Evolutionary conservation across 768 basidiomycete genomes (phyloP).

Genomic region (Lentinula detonsa): DNA sequence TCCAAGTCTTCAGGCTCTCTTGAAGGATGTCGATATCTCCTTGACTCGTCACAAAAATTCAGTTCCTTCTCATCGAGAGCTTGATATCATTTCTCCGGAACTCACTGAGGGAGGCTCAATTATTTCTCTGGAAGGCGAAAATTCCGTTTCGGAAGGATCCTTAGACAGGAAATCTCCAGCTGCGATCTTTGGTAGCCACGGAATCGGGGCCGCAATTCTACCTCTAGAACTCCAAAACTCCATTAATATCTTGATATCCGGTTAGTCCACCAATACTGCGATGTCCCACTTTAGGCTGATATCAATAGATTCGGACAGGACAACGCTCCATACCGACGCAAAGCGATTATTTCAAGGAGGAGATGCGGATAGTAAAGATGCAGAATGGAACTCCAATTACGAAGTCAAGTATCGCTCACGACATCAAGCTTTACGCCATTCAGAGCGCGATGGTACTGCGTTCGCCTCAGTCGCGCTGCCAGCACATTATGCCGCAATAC

Average conservation of each 20-base stretch:
- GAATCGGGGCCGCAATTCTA: constrained; percentile 65
- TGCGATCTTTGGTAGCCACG: constrained; percentile 71
- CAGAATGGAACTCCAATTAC: constrained; percentile 50
- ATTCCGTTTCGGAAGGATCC: constrained; percentile 18
- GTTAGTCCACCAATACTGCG: constrained; percentile 28
- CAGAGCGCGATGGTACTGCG: constrained; percentile 70
- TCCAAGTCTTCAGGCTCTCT: constrained; percentile 52
- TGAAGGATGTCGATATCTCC: constrained; percentile 66
- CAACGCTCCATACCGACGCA: constrained; percentile 60
- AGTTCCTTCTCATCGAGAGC: constrained; percentile 34
- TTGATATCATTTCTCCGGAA: constrained; percentile 44
- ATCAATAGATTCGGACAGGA: constrained; percentile 54
- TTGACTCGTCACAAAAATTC: constrained; percentile 33
- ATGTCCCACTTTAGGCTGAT: constrained; percentile 8
- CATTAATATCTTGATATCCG: constrained; percentile 61
- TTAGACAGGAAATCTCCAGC: constrained; percentile 68
- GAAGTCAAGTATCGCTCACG: constrained; percentile 55
- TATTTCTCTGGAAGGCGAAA: constrained; percentile 25
- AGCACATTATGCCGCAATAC: constrained; percentile 77
- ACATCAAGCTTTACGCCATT: constrained; percentile 51
- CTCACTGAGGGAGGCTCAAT: constrained; percentile 25
- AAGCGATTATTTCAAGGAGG: constrained; percentile 58
- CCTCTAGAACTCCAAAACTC: constrained; percentile 66
- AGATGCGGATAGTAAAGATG: constrained; percentile 20
- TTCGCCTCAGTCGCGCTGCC: constrained; percentile 85